phyloP scores from a whole-genome alignment of 257 asterid species.

The Fraxinus quadrangulata region DNA sequence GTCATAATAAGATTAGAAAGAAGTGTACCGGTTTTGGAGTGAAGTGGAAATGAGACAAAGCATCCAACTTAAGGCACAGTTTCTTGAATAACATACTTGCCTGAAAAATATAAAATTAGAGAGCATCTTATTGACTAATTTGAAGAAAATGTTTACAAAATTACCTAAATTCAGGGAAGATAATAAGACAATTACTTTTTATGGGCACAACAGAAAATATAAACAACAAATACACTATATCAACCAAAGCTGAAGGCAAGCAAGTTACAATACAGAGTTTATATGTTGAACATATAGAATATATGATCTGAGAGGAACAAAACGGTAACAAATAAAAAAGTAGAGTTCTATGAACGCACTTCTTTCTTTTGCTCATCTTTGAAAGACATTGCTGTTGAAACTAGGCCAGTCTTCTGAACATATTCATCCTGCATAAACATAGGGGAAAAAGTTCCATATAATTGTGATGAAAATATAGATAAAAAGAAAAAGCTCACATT shows the following conservation, averaged over 20 bases:
- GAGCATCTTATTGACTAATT: neutral
- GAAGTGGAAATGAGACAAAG: constrained; percentile 95
- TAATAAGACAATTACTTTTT: neutral
- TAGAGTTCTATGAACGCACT: constrained; percentile 42
- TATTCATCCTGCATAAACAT: constrained; percentile 72
- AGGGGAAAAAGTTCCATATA: constrained; percentile 13
- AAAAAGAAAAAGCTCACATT: constrained; percentile 1
- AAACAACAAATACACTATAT: neutral
- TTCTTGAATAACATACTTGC: constrained; percentile 77
- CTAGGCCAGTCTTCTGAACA: constrained; percentile 92
- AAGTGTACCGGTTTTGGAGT: constrained; percentile 89
- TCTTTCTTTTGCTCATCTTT: constrained; percentile 95
- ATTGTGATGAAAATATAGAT: constrained; percentile 10
- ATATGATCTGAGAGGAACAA: neutral
- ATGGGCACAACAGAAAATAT: neutral
- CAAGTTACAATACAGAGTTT: neutral
- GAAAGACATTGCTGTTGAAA: constrained; percentile 65
- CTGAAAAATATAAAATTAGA: constrained; percentile 31
- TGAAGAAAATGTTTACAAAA: neutral
- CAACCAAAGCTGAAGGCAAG: neutral
- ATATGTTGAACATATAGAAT: no score
- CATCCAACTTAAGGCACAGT: constrained; percentile 91
- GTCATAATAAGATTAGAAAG: neutral
- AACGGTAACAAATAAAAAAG: constrained; percentile 12
- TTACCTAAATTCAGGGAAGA: neutral